A percentile compares a stretch with the other conserved stretches of the same genome.
These are phyloP conservation scores for Pyrus hybrid DNA, from an alignment of 331 rosid genomes.

Conservation along the genomic window DNA sequence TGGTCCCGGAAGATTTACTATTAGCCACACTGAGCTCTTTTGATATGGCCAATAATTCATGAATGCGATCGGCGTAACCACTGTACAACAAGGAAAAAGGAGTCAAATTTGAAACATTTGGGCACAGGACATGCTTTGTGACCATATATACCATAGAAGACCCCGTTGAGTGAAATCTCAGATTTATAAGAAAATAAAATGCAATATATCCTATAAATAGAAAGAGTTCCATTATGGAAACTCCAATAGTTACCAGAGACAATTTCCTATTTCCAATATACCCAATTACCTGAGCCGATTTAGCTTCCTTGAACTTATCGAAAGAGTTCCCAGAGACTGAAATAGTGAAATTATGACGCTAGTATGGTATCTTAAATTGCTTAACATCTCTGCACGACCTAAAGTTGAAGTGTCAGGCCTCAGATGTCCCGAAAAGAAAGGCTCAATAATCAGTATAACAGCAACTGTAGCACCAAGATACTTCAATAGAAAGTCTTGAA, in stretches of 20 bases:
- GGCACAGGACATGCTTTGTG: conserved; percentile 2
- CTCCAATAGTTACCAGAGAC: neutral
- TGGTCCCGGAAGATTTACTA: conserved; percentile 49
- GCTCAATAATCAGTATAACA: conserved; percentile 89
- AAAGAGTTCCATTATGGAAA: neutral
- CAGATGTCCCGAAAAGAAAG: conserved; percentile 88
- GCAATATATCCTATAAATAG: neutral
- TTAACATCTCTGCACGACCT: conserved; percentile 98
- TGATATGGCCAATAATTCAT: conserved; percentile 72
- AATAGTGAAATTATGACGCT: conserved; percentile 89
- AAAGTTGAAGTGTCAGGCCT: conserved; percentile 92
- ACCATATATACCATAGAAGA: neutral
- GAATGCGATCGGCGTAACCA: conserved; percentile 95
- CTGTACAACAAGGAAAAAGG: conserved; percentile 37
- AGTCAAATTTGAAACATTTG: conserved; percentile 7
- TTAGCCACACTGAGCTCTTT: conserved; percentile 62
- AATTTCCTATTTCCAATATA: neutral
- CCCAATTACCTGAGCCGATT: conserved; percentile 79
- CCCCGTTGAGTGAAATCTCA: neutral
- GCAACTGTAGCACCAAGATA: conserved; percentile 99
- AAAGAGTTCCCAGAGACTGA: conserved; percentile 93
- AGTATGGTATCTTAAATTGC: conserved; percentile 98
- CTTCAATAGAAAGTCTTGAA: conserved; percentile 87
- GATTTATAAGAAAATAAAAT: neutral
- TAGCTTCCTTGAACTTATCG: conserved; percentile 84